Evolutionary conservation across 1,139 yeast genomes (phyloP).

Genomic region (Kurtzmaniella quercitrusa): DNA sequence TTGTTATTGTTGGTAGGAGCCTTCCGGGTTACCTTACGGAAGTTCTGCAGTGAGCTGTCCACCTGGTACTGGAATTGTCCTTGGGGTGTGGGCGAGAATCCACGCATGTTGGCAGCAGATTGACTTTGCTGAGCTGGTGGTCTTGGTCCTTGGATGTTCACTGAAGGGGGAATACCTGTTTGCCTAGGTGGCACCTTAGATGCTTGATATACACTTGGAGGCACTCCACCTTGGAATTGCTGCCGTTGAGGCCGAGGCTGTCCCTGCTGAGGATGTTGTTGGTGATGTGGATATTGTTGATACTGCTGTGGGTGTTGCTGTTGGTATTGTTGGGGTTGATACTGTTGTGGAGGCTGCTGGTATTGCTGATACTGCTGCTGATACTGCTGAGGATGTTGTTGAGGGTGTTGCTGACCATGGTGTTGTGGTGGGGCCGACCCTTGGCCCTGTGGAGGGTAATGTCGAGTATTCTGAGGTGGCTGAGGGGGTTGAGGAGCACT

Average conservation of each 20-base stretch:
- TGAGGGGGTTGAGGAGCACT: constrained; percentile 1
- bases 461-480: constrained; percentile 5
- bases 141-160: constrained; percentile 6
- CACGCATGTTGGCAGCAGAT: constrained; percentile 11
- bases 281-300: constrained; percentile 7
- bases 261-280: constrained; percentile 2
- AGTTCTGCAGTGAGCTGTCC: constrained; percentile 5
- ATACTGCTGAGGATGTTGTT: constrained; percentile 7
- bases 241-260: constrained; percentile 7
- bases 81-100: constrained; percentile 8
- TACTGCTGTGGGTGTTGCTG: constrained; percentile 6
- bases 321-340: constrained; percentile 7
- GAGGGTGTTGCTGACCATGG: constrained; percentile 9
- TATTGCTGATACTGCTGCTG: constrained; percentile 8
- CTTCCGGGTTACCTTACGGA: constrained; percentile 1
- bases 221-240: constrained; percentile 3
- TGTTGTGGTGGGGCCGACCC: constrained; percentile 6
- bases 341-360: constrained; percentile 9
- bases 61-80: constrained; percentile 12
- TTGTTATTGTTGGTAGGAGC: constrained; percentile 3
- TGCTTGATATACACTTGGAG: constrained; percentile 6
- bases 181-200: constrained; percentile 6
- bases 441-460: constrained; percentile 5
- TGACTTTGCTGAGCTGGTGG: constrained; percentile 12
- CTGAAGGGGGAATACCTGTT: constrained; percentile 11